These are phyloP conservation scores for Scheffersomyces stambukii DNA, from an alignment of 1,139 yeast species.

Conservation along the genomic window DNA sequence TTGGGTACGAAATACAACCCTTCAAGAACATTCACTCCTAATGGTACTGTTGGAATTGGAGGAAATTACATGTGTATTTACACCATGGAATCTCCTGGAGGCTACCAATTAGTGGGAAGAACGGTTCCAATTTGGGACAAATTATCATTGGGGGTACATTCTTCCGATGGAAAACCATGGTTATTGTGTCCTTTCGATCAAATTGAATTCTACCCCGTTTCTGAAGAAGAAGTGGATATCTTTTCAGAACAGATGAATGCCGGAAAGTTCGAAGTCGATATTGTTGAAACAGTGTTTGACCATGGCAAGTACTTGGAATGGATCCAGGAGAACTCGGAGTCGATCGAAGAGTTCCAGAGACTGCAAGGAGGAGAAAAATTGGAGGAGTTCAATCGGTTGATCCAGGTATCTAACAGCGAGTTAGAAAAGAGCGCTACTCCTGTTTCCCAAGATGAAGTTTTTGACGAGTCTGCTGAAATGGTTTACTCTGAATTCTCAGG, in stretches of 20 bases:
- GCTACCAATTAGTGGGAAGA: slow-evolving; percentile 93
- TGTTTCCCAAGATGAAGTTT: slow-evolving; percentile 41
- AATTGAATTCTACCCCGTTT: slow-evolving; percentile 88
- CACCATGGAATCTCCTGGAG: slow-evolving; percentile 98
- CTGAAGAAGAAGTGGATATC: slow-evolving; percentile 74
- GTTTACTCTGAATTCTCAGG: slow-evolving; percentile 95
- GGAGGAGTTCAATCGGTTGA: slow-evolving; percentile 78
- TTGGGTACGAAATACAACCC: slow-evolving; percentile 95
- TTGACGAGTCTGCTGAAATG: slow-evolving; percentile 71
- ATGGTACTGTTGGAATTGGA: slow-evolving; percentile 96
- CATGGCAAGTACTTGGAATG: slow-evolving; percentile 74
- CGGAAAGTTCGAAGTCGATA: slow-evolving; percentile 74
- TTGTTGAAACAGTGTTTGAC: slow-evolving; percentile 76
- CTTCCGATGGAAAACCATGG: slow-evolving; percentile 69
- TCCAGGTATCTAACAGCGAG: slow-evolving; percentile 80
- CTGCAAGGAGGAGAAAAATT: slow-evolving; percentile 75
- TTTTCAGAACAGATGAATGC: slow-evolving; percentile 72
- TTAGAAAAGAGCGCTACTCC: slow-evolving; percentile 48
- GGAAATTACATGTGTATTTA: slow-evolving; percentile 98
- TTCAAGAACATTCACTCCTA: slow-evolving; percentile 91
- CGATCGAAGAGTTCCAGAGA: slow-evolving; percentile 66
- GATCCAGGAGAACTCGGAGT: slow-evolving; percentile 67
- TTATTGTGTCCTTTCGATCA: slow-evolving; percentile 87
- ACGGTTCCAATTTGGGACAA: slow-evolving; percentile 98
- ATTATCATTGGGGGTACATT: slow-evolving; percentile 68